Base-by-base conservation (phyloP, 2,329 filamentous ascomycete genomes). In the Fusarium mexicanum region DNA sequence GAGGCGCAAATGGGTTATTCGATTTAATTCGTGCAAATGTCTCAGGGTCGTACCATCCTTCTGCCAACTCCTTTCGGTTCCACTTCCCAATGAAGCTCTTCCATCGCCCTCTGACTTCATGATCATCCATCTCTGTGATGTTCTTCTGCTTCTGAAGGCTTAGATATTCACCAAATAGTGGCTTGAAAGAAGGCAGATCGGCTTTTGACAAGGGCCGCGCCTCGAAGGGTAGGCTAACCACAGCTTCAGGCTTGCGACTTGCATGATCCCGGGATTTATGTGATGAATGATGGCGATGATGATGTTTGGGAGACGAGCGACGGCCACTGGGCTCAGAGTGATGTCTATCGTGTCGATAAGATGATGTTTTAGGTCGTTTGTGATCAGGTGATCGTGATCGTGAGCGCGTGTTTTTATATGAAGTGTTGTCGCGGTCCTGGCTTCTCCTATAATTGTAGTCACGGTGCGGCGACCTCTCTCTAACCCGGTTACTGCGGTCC, bases 41-140 rank as follows among this genome's bases (percentile, higher is more conserved):
- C 66, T 89, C 89, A 13, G 95, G 93, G 79, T 97, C 94, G 83
- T 98, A 99, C 96, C 96, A 99, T 53, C 94, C 94, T 82, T 96
- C 92, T 9, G 93, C 92, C 72, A 98, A 86, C 84, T 96, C 94
- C 79, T 91, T 92, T 77, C 91, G 90, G 85, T 99, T 99, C 96
- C 96, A 99, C 86, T 95, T 96, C 8, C 89, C 87, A 18, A 96
- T 82, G 78, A 98, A 99, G 80, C 94, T 96, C 87, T 98, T 98
- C 95, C 96, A 99, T 63, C 96, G 87, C 4, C 95, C 95, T 73
- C 88, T 92, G 2, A 91, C 83, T 80, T 98, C 95, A n/a, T 89
- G 88, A 72, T 94, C 91, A 64, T 91, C 88, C 75, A 98, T 86
- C 16, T 89, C 87, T 24, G 91, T 87, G 3, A 97, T 84, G 61